phyloP scores from a whole-genome alignment of 2,329 filamentous ascomycete genomes.

The Stachybotrys chartarum region DNA sequence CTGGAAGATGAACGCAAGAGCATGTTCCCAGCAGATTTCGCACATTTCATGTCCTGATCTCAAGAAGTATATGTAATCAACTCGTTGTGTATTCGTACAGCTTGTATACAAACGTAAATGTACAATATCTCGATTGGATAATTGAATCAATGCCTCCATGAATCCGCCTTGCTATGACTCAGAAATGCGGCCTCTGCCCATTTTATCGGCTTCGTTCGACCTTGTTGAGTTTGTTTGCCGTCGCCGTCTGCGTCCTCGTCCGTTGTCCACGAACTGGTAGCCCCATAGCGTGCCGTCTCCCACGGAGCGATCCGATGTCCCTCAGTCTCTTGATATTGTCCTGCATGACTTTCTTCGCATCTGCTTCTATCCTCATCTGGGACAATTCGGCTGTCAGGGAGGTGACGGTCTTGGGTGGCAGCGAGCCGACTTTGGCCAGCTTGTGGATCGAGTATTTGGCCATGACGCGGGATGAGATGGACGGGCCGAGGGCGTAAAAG shows the following conservation, averaged over 20 bases:
- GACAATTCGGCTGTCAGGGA: conserved; percentile 80
- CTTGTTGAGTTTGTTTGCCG: conserved; percentile 54
- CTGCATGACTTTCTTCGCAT: conserved; percentile 66
- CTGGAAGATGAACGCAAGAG: conserved; percentile 42
- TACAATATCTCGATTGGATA: not conserved
- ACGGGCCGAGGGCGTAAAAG: conserved; percentile 79
- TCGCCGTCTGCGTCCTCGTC: conserved; percentile 67
- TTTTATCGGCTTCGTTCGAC: conserved; percentile 32
- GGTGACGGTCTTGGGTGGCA: conserved; percentile 70
- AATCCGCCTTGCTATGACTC: not conserved
- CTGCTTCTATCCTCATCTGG: conserved; percentile 89
- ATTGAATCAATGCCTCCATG: not conserved
- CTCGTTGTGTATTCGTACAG: not conserved
- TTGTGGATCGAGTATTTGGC: conserved; percentile 86
- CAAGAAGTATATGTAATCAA: not conserved
- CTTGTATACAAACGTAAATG: conserved; percentile 4
- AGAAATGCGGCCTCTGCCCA: not conserved
- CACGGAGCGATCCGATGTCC: conserved; percentile 86
- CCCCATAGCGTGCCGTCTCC: conserved; percentile 85
- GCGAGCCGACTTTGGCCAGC: conserved; percentile 66
- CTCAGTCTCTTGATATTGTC: conserved; percentile 82
- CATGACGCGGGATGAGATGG: conserved; percentile 66
- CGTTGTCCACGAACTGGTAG: conserved; percentile 86
- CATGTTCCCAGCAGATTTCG: not conserved
- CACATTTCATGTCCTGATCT: not conserved